Percentiles rank a stretch among this genome's conserved stretches.
Evolutionary conservation across 257 asterid genomes (phyloP).

Genomic region (Lithospermum erythrorhizon): DNA sequence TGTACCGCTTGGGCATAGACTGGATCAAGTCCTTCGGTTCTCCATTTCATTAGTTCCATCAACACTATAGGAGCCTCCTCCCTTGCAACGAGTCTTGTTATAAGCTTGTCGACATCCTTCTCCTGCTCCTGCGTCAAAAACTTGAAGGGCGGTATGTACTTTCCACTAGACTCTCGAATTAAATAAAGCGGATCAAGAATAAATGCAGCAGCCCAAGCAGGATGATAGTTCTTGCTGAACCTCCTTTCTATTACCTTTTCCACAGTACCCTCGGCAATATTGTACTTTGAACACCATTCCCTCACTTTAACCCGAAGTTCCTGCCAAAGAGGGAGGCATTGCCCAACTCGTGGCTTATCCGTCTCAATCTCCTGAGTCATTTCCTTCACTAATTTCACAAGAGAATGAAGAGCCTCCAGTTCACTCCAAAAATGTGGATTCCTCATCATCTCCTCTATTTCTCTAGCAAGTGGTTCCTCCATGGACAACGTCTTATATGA

Average conservation of each 20-base stretch:
- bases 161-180: constrained; percentile 58
- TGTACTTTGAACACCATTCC: constrained; percentile 61
- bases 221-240: constrained; percentile 58
- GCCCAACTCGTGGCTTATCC: constrained; percentile 69
- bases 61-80: constrained; percentile 67
- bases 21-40: constrained; percentile 78
- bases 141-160: constrained; percentile 78
- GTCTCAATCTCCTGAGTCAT: constrained; percentile 66
- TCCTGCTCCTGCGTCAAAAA: constrained; percentile 67
- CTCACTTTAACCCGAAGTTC: constrained; percentile 44
- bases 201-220: constrained; percentile 86
- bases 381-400: constrained; percentile 42
- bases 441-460: constrained; percentile 40
- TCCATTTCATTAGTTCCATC: constrained; percentile 89
- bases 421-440: constrained; percentile 65
- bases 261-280: constrained; percentile 35
- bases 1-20: constrained; percentile 85
- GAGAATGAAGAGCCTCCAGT: constrained; percentile 57
- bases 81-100: constrained; percentile 46
- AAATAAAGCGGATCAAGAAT: constrained; percentile 70
- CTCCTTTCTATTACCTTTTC: constrained; percentile 48
- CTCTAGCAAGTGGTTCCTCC: constrained; percentile 41
- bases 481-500: constrained; percentile 39
- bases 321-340: constrained; percentile 83
- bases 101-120: constrained; percentile 62